Conservation (phyloP, 202 grass and related monocot genomes). For the Cymbopogon flexuosus region DNA sequence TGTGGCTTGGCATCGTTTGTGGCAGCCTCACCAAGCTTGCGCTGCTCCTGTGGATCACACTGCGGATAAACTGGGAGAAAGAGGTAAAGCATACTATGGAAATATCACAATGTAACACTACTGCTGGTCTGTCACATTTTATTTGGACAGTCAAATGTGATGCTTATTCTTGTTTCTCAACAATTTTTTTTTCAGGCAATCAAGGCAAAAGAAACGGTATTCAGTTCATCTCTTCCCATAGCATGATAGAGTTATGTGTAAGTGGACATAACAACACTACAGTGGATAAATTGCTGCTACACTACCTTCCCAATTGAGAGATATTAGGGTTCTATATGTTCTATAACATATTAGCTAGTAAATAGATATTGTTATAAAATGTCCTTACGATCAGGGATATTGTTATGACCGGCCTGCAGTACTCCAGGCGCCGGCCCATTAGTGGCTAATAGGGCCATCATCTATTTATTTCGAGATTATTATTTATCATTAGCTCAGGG, state of each 20-base stretch:
- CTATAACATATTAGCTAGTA: neutral
- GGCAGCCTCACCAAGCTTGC: slow-evolving; percentile 45
- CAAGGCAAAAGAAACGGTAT: slow-evolving; percentile 44
- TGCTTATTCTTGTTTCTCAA: neutral
- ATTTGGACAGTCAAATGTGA: neutral
- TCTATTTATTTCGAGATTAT: too few species aligned
- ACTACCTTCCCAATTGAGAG: neutral
- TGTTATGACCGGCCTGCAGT: too few species aligned
- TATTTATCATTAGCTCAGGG: too few species aligned
- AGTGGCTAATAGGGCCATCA: too few species aligned
- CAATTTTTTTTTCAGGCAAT: slow-evolving; percentile 27
- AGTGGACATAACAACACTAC: neutral
- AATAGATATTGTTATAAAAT: neutral
- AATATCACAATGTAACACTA: neutral
- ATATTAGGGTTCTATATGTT: neutral
- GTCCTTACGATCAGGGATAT: neutral
- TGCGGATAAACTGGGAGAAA: slow-evolving; percentile 54
- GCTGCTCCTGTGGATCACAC: slow-evolving; percentile 36
- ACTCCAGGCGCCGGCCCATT: too few species aligned
- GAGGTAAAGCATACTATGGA: slow-evolving; percentile 29
- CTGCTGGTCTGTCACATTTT: neutral
- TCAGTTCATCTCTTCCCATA: slow-evolving; percentile 35
- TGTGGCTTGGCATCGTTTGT: slow-evolving; percentile 68
- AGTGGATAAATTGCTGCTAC: too few species aligned
- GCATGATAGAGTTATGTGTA: neutral